These are phyloP conservation scores for Carallia brachiata DNA, from an alignment of 345 rosid species.

Conservation along the genomic window DNA sequence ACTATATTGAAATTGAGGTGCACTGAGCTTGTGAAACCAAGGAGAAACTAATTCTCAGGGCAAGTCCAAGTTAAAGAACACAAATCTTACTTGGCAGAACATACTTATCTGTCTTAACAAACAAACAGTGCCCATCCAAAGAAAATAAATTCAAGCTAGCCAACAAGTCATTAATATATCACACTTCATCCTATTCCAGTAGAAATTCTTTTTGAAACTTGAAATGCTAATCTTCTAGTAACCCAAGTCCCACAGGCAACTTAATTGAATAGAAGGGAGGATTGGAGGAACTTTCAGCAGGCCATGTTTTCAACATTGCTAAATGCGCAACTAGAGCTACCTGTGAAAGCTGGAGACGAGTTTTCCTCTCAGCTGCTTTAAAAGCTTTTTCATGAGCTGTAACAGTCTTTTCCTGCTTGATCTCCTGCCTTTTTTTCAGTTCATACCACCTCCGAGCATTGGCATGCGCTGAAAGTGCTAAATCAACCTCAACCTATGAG, in stretches of 20 bases:
- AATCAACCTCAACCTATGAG: slow-evolving; percentile 87
- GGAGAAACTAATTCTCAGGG: no score
- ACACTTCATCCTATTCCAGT: neutral
- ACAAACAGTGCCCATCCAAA: no score
- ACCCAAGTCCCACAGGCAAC: neutral
- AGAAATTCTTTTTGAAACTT: neutral
- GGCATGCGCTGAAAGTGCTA: slow-evolving; percentile 93
- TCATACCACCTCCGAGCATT: slow-evolving; percentile 96
- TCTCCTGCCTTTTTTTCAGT: slow-evolving; percentile 89
- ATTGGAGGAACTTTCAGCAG: slow-evolving; percentile 1
- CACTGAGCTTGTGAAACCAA: no score
- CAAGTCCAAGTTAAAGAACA: no score
- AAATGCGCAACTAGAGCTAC: slow-evolving; percentile 33
- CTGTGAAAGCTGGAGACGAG: slow-evolving; percentile 88
- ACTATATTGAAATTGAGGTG: no score
- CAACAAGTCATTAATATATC: slow-evolving; percentile 1
- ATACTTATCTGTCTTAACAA: no score
- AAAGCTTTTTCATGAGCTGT: slow-evolving; percentile 95
- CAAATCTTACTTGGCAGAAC: no score
- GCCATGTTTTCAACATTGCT: slow-evolving; percentile 6
- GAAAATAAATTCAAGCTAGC: neutral
- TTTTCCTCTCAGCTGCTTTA: slow-evolving; percentile 96
- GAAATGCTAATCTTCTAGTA: neutral
- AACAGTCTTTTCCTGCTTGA: slow-evolving; percentile 89
- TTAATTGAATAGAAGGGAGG: neutral